A percentile compares a stretch with the other conserved stretches of the same genome.
phyloP scores from a whole-genome alignment of 331 rosid species.

The Arachis monticola region DNA sequence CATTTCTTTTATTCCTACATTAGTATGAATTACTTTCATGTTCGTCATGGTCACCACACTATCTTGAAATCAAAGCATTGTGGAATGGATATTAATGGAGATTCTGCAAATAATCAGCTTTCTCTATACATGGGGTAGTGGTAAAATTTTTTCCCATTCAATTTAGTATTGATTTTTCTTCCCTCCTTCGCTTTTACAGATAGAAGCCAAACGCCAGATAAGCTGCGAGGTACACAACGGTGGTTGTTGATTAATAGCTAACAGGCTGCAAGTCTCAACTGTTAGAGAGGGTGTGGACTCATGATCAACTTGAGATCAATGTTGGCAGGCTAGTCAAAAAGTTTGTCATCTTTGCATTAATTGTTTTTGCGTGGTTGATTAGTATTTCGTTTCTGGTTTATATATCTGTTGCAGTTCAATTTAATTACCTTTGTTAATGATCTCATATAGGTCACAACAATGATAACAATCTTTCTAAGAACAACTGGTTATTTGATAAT shows the following conservation, averaged over 20 bases:
- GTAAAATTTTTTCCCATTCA: not conserved
- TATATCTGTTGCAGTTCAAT: slow-evolving; percentile 1
- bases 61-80: not conserved
- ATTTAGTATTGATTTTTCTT: not conserved
- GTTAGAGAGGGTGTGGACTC: slow-evolving; percentile 79
- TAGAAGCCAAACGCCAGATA: slow-evolving; percentile 60
- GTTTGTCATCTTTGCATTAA: slow-evolving; percentile 38
- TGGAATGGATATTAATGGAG: slow-evolving; percentile 17
- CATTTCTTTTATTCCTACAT: not conserved
- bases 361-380: slow-evolving; percentile 11
- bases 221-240: slow-evolving; percentile 68
- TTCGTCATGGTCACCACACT: slow-evolving; percentile 11
- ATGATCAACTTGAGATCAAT: slow-evolving; percentile 82
- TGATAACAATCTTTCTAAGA: slow-evolving; percentile 17
- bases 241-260: slow-evolving; percentile 78
- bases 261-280: slow-evolving; percentile 94
- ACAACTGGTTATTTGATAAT: not conserved
- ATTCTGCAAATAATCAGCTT: slow-evolving; percentile 46
- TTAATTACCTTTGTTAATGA: slow-evolving; percentile 10
- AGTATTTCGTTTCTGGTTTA: not conserved
- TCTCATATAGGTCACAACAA: slow-evolving; percentile 21
- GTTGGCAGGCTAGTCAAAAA: slow-evolving; percentile 85
- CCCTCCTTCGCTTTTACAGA: slow-evolving; percentile 36
- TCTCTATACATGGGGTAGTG: slow-evolving; percentile 10
- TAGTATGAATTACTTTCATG: not conserved